Percentiles rank a stretch among this genome's conserved stretches.
These are phyloP conservation scores for Cercospora berteroae DNA, from an alignment of 2,329 filamentous ascomycete genomes.

Conservation along the genomic window DNA sequence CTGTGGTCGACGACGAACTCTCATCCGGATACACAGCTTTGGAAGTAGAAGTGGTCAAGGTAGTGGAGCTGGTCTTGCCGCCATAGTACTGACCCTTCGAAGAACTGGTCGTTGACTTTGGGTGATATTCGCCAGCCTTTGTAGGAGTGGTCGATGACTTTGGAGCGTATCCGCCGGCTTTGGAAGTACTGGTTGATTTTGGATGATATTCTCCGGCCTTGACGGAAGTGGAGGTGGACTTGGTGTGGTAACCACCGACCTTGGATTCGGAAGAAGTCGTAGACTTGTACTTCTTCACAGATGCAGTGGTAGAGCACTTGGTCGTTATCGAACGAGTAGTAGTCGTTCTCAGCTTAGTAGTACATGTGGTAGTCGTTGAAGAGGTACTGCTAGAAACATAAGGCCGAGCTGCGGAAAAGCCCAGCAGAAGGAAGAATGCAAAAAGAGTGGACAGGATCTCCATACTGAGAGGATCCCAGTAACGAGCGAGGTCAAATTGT, in stretches of 20 bases:
- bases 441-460: conserved; percentile 8
- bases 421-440: neutral
- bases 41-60: neutral
- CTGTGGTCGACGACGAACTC: neutral
- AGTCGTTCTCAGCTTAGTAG: neutral
- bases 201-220: neutral
- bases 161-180: neutral
- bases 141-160: neutral
- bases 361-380: neutral
- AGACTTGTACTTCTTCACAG: neutral
- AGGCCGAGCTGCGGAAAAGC: neutral
- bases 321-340: neutral
- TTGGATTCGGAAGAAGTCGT: neutral
- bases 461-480: neutral
- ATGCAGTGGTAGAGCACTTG: neutral
- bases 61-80: neutral
- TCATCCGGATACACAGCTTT: neutral
- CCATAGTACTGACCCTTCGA: neutral
- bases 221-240: neutral
- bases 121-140: neutral
- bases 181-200: neutral
- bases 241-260: neutral
- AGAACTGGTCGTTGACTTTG: neutral
- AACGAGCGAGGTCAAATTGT: neutral
- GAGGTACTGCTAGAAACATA: neutral